Evolutionary conservation across 73 alveolate species (phyloP), one percentile per base, ranked within the genome.

Genomic region (Paramecium octaurelia): DNA sequence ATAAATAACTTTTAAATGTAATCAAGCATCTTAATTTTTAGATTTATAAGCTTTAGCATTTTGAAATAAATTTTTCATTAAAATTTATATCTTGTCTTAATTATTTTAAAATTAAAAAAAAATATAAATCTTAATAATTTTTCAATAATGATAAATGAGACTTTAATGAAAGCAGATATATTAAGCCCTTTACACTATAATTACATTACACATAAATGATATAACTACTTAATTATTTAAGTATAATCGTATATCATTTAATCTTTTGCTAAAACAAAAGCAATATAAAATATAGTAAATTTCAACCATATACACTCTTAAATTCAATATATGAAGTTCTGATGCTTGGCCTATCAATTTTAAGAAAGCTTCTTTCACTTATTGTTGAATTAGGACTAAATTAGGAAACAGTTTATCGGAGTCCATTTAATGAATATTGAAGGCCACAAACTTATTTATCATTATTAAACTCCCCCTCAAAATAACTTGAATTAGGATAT

Each of bases 381-480:
- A 44, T 44, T 9, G 58, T 44, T 44, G 58, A 44, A 44, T 9
- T 44, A 11, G 58, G 58, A 44, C 21, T 44, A n/a, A 44, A 44
- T 44, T 44, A 44, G 18, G 58, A 44, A 44, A 44, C 23, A 11
- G 58, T 44, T 44, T 44, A 44, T 9, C 11, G 8, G 18, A 44
- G 16, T 44, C 58, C 58, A 44, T 44, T 44, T 44, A 44, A 44
- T 11, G 58, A 44, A 44, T 44, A 44, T 44, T 44, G 58, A 44
- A 44, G 16, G n/a, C 76, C 76, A 58, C 7, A 2, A 23, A 58
- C 92, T 18, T 83, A 93, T 85, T 69, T 90, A 92, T 95, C 98
- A 58, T 95, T 93, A 58, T 54, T 58, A 94, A 94, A 95, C 27
- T 94, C 95, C 0, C 98, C 98, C 77, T 95, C 97, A 92, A 93